Base-by-base conservation (phyloP, 1,284 basidiomycete species). In the Leccinum pachyderme region DNA sequence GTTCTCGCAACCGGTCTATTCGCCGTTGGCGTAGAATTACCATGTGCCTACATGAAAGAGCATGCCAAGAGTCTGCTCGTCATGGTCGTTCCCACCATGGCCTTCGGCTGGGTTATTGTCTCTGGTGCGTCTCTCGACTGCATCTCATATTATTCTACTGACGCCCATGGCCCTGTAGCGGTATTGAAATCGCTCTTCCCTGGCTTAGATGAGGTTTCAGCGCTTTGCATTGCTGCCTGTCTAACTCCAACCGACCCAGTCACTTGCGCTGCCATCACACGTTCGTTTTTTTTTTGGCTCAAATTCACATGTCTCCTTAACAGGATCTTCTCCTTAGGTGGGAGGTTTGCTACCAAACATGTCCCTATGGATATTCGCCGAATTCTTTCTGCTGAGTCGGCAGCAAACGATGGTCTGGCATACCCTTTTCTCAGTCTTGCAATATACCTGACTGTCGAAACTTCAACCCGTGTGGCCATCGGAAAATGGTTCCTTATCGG, bases 161-260 rank as follows among this genome's bases (percentile, higher is more conserved):
- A 31, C 8, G 4, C 5, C 28, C 18, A 6, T 31, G 28, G 3
- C 27, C 35, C 11, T 29, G 49, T 61, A 82, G 82, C 72, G 0
- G 67, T 92, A 49, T 79, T 94, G 47, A 81, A 78, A 63, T 79
- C 68, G 1, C 70, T 95, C 13, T 88, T 95, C 59, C 89, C 90
- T 0, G 72, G 72, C 0, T 74, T 95, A 47, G 77, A 78, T 53
- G 89, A 83, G 65, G 75, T 91, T 11, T 89, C 90, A 0, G 82
- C 85, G n/a, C 80, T 97, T 11, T 89, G 87, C 41, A 86, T 98
- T 52, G 89, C 94, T 2, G 92, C 95, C 0, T 94, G 91, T 61
- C 80, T 97, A 27, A 97, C 95, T 0, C 95, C 95, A 0, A 98
- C 95, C 2, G 95, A 98, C 73, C 95, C 95, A 0, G 87, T 90